These are phyloP conservation scores for Neurospora discreta DNA, from an alignment of 495 filamentous ascomycete genomes.

Conservation along the genomic window DNA sequence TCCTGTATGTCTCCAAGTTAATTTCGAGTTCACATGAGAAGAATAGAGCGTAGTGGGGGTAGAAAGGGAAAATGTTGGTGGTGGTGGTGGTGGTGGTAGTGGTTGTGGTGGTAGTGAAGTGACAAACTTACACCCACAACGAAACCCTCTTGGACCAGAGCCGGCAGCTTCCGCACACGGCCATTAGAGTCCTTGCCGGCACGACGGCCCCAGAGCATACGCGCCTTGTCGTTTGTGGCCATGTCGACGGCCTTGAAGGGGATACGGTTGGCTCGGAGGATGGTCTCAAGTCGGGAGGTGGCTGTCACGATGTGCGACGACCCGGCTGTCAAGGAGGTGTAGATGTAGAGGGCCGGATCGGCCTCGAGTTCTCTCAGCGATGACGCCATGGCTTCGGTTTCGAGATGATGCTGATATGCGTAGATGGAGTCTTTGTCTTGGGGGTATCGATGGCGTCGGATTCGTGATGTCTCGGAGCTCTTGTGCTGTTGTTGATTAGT, in stretches of 20 bases:
- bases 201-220: constrained; percentile 80
- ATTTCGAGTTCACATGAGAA: not conserved
- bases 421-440: not conserved
- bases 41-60: not conserved
- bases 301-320: constrained; percentile 95
- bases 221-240: constrained; percentile 82
- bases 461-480: not conserved
- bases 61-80: not conserved
- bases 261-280: constrained; percentile 89
- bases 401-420: not conserved
- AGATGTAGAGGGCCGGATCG: constrained; percentile 80
- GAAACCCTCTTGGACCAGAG: constrained; percentile 75
- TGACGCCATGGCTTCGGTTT: not conserved
- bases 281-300: constrained; percentile 88
- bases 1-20: constrained; percentile 44
- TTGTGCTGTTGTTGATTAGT: not conserved
- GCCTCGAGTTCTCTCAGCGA: constrained; percentile 8
- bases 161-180: constrained; percentile 72
- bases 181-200: constrained; percentile 47
- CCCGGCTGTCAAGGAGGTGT: constrained; percentile 89
- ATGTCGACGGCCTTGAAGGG: constrained; percentile 87
- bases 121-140: constrained; percentile 66
- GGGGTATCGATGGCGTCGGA: not conserved
- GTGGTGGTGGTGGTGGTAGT: not conserved
- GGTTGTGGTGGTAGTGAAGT: not conserved